Conservation (phyloP, 2,329 filamentous ascomycete species). For the Stemphylium vesicarium region DNA sequence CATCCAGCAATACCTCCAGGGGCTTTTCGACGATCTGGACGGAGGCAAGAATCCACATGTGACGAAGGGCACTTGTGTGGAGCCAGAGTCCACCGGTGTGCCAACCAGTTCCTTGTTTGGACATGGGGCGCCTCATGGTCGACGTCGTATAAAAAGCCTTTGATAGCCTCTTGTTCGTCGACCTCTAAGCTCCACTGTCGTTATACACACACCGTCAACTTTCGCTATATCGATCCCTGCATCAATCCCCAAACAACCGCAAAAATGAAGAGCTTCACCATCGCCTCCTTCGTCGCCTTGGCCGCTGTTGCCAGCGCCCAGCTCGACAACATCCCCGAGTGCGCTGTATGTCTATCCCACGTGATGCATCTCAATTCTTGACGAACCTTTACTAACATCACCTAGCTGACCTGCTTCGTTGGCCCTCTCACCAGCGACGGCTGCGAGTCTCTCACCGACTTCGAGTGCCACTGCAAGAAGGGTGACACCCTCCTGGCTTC, state of each 20-base stretch:
- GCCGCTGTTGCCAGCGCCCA: conserved; percentile 56
- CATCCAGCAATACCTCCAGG: conserved; percentile 20
- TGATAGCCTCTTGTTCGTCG: conserved; percentile 5
- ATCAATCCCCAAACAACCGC: conserved; percentile 17
- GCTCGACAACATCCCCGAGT: conserved; percentile 53
- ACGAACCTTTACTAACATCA: conserved; percentile 22
- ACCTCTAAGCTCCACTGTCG: conserved; percentile 20
- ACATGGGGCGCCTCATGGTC: conserved; percentile 13
- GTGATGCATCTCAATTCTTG: background rate
- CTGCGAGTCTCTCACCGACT: conserved; percentile 56
- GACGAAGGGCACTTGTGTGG: conserved; percentile 22
- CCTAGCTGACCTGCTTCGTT: conserved; percentile 57
- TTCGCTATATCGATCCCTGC: conserved; percentile 20
- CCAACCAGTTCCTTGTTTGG: conserved; percentile 19
- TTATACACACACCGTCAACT: conserved; percentile 16
- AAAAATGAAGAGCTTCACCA: conserved; percentile 49
- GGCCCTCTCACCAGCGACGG: conserved; percentile 51
- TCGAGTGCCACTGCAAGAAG: conserved; percentile 48
- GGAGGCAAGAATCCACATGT: conserved; percentile 24
- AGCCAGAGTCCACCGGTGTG: conserved; percentile 12
- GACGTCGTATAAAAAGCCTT: conserved; percentile 28
- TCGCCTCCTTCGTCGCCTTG: conserved; percentile 50
- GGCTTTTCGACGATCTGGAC: conserved; percentile 22
- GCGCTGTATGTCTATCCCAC: conserved; percentile 50
- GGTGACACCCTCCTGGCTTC: conserved; percentile 48